Evolutionary conservation across 2,329 filamentous ascomycete genomes (phyloP).

Genomic region (Nigrograna mackinnonii): DNA sequence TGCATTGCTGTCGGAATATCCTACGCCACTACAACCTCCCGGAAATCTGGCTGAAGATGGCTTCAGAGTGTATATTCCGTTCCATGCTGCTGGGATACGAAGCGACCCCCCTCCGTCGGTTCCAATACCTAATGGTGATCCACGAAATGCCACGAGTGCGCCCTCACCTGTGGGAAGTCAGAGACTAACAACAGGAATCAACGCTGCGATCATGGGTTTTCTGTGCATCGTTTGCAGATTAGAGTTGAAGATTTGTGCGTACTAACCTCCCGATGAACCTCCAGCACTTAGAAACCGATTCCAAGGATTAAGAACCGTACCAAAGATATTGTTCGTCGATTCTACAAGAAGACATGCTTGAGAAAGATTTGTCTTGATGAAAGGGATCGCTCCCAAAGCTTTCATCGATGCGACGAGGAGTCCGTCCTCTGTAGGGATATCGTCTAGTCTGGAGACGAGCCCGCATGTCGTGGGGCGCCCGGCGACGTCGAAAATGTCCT

Average conservation of each 20-base stretch:
- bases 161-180: too few relatives aligned
- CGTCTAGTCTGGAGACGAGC: too few relatives aligned
- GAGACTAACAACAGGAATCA: too few relatives aligned
- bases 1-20: too few relatives aligned
- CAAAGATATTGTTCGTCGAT: slow-evolving; percentile 57
- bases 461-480: too few relatives aligned
- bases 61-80: slow-evolving; percentile 16
- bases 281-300: slow-evolving; percentile 49
- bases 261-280: slow-evolving; percentile 48
- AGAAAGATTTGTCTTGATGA: slow-evolving; percentile 54
- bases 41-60: too few relatives aligned
- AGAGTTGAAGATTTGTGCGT: too few relatives aligned
- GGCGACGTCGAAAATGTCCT: too few relatives aligned
- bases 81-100: slow-evolving; percentile 7
- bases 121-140: slow-evolving; percentile 7
- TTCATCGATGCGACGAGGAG: slow-evolving; percentile 57
- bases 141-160: slow-evolving; percentile 6
- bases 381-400: slow-evolving; percentile 53
- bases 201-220: too few relatives aligned
- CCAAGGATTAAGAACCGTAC: slow-evolving; percentile 44
- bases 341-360: slow-evolving; percentile 55
- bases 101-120: slow-evolving; percentile 13
- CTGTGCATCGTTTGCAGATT: too few relatives aligned
- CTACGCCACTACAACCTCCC: too few relatives aligned
- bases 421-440: slow-evolving; percentile 57